Conservation (phyloP, 225 moss, liverwort and hornwort species). For the Straminergon stramineum region DNA sequence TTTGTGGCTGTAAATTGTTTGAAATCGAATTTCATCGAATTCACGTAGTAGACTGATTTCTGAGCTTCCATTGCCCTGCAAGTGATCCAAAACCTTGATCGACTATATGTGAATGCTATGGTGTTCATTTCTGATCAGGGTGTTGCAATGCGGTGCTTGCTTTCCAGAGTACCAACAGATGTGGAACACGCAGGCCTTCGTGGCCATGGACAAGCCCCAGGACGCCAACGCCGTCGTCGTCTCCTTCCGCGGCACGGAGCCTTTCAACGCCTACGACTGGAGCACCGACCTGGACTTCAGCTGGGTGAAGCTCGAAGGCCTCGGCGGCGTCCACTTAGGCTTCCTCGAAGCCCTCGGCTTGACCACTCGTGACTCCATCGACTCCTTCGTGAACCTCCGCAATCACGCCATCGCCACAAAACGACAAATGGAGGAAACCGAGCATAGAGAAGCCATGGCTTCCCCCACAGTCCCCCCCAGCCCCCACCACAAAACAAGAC, state of each 20-base stretch:
- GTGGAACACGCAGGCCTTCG: conserved; percentile 44
- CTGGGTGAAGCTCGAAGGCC: conserved; percentile 36
- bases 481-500: conserved; percentile 5
- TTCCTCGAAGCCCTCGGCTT: conserved; percentile 74
- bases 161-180: conserved; percentile 16
- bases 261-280: conserved; percentile 69
- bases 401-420: not conserved
- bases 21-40: not conserved
- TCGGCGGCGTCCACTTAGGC: conserved; percentile 55
- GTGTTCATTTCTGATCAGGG: not conserved
- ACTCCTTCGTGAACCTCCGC: conserved; percentile 19
- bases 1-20: not conserved
- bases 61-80: not conserved
- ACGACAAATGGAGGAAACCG: not conserved
- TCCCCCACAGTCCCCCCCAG: not conserved
- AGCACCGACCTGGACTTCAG: conserved; percentile 73
- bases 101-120: not conserved
- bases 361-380: conserved; percentile 22
- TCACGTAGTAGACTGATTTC: not conserved
- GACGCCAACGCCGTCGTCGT: conserved; percentile 61
- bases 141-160: not conserved
- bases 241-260: conserved; percentile 67
- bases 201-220: conserved; percentile 42
- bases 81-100: not conserved
- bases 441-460: not conserved